Conservation (phyloP, 129 eudicot genomes). For the Scalesia atractyloides region DNA sequence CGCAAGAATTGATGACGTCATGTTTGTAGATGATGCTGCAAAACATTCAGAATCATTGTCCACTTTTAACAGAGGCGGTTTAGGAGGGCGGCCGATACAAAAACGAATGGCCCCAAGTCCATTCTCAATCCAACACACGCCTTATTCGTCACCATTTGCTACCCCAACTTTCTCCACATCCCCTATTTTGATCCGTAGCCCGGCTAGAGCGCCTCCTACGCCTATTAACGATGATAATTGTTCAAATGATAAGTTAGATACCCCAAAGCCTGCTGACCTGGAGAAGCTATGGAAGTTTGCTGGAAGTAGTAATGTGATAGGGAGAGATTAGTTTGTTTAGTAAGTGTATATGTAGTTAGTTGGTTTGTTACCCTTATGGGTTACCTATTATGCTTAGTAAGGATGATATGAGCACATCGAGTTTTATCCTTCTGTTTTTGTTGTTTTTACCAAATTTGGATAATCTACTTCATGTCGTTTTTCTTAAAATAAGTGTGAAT, state of each 20-base stretch:
- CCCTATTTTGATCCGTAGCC: slow-evolving; percentile 62
- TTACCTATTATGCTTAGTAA: slow-evolving; percentile 14
- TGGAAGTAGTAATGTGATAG: slow-evolving; percentile 44
- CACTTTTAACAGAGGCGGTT: slow-evolving; percentile 67
- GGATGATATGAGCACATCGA: slow-evolving; percentile 2
- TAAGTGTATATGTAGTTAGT: slow-evolving; percentile 26
- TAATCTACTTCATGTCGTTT: not conserved
- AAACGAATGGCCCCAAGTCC: slow-evolving; percentile 87
- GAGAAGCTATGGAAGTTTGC: slow-evolving; percentile 77
- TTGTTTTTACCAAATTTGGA: not conserved
- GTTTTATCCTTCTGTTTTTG: not conserved
- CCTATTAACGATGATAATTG: slow-evolving; percentile 32
- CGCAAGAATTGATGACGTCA: slow-evolving; percentile 58
- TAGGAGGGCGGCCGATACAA: slow-evolving; percentile 73
- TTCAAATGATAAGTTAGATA: slow-evolving; percentile 39
- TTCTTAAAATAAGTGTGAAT: too few relatives aligned
- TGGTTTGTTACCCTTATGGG: not conserved
- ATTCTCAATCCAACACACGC: slow-evolving; percentile 78
- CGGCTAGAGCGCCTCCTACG: slow-evolving; percentile 47
- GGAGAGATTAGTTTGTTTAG: slow-evolving; percentile 38
- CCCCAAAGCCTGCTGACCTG: slow-evolving; percentile 49
- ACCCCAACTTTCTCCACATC: slow-evolving; percentile 75
- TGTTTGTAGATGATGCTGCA: slow-evolving; percentile 62
- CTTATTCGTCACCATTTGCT: slow-evolving; percentile 78
- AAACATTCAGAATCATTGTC: slow-evolving; percentile 62